phyloP scores from a whole-genome alignment of 1,284 basidiomycete genomes.

The Ceratobasidium sp. region DNA sequence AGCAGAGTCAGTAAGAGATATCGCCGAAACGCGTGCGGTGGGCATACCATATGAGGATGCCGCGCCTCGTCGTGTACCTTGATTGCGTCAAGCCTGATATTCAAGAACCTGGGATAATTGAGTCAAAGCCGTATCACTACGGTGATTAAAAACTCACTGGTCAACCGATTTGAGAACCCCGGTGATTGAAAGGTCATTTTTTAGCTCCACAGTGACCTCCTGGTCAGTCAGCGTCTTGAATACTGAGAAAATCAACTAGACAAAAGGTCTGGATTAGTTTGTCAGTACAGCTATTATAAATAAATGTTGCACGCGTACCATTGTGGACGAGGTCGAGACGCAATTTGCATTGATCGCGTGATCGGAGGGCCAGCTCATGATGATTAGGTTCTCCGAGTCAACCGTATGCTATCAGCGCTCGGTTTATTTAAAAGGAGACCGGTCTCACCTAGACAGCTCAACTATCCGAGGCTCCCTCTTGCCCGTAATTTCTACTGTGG shows the following conservation, averaged over 20 bases:
- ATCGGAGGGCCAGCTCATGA: constrained; percentile 17
- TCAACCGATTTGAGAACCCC: constrained; percentile 98
- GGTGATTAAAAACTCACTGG: constrained; percentile 74
- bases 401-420: constrained; percentile 22
- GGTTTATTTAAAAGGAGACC: constrained; percentile 23
- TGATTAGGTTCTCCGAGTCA: constrained; percentile 26
- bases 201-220: constrained; percentile 96
- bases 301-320: neutral
- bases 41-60: constrained; percentile 95
- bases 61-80: constrained; percentile 91
- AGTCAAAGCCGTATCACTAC: neutral
- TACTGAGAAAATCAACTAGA: constrained; percentile 93
- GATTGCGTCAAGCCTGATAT: constrained; percentile 96
- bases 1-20: constrained; percentile 42
- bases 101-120: constrained; percentile 81
- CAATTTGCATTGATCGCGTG: constrained; percentile 35
- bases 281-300: constrained; percentile 24
- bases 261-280: constrained; percentile 29
- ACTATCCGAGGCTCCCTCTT: neutral
- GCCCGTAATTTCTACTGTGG: neutral
- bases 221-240: constrained; percentile 99
- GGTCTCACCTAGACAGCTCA: neutral
- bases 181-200: constrained; percentile 98
- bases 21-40: neutral
- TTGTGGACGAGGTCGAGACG: constrained; percentile 35